These are phyloP conservation scores for Hemerocallis citrina DNA, from an alignment of 106 monocot species.

Conservation along the genomic window DNA sequence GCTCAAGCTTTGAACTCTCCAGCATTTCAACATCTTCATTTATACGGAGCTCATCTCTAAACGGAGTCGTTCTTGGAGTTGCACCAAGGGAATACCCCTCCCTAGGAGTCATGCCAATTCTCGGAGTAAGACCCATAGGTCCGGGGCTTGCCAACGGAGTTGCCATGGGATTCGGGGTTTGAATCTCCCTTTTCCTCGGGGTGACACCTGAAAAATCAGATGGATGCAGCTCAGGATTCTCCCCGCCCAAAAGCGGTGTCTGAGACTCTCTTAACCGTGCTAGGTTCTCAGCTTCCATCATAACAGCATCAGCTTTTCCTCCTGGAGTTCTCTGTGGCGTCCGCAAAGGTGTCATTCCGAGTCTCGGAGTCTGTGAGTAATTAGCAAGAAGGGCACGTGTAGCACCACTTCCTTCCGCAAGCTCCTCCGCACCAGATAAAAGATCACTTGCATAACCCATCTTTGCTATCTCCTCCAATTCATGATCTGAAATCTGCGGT, in stretches of 20 bases:
- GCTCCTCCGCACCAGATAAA: constrained; percentile 43
- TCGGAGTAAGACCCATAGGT: constrained; percentile 73
- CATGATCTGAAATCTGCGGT: constrained; percentile 94
- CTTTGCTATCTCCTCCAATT: constrained; percentile 91
- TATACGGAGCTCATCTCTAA: constrained; percentile 86
- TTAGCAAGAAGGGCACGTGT: constrained; percentile 81
- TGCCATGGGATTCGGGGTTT: constrained; percentile 93
- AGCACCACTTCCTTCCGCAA: constrained; percentile 76
- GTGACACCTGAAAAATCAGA: constrained; percentile 97
- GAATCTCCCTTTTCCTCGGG: constrained; percentile 85
- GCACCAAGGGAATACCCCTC: constrained; percentile 57
- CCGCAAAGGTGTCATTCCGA: constrained; percentile 58
- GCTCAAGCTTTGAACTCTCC: constrained; percentile 56
- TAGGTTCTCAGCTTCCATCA: constrained; percentile 99
- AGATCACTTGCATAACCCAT: constrained; percentile 91
- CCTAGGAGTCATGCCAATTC: constrained; percentile 88
- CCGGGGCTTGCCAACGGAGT: constrained; percentile 83
- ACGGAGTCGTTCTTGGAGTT: constrained; percentile 82
- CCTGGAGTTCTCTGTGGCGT: constrained; percentile 92
- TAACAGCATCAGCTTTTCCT: constrained; percentile 84
- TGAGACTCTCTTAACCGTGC: constrained; percentile 93
- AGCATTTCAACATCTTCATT: constrained; percentile 84
- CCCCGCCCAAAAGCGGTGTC: constrained; percentile 92
- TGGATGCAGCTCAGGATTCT: constrained; percentile 93
- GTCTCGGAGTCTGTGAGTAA: constrained; percentile 91